These are phyloP conservation scores for Saturnispora besseyi DNA, from an alignment of 805 yeast genomes.

Conservation along the genomic window DNA sequence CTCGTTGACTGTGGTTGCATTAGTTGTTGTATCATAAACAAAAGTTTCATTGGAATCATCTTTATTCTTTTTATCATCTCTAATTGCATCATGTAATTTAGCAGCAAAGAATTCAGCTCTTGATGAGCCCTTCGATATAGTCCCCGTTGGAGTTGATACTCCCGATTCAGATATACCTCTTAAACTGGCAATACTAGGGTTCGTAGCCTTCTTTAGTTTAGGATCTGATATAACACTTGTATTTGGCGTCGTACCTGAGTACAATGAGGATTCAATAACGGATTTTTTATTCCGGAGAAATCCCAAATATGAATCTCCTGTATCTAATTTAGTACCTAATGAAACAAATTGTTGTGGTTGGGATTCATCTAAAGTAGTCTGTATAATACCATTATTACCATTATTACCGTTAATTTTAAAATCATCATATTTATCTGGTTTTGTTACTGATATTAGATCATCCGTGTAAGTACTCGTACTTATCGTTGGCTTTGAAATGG, in stretches of 20 bases:
- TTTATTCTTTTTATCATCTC: constrained; percentile 58
- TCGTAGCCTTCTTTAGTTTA: constrained; percentile 14
- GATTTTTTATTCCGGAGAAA: constrained; percentile 5
- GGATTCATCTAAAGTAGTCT: not conserved
- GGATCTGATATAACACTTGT: constrained; percentile 5
- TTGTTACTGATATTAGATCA: not conserved
- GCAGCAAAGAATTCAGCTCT: constrained; percentile 94
- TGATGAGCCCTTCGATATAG: constrained; percentile 42
- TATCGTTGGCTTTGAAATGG: not conserved
- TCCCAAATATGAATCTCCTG: constrained; percentile 6
- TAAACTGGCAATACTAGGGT: constrained; percentile 22
- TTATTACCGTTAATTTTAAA: not conserved
- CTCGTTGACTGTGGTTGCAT: constrained; percentile 17
- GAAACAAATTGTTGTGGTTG: not conserved
- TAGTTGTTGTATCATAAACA: constrained; percentile 63
- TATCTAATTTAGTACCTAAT: not conserved
- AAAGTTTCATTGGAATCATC: constrained; percentile 92
- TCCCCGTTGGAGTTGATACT: constrained; percentile 24
- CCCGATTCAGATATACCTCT: constrained; percentile 18
- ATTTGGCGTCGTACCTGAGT: not conserved
- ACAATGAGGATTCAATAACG: not conserved
- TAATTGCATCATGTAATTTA: constrained; percentile 86
- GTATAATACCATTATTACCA: not conserved
- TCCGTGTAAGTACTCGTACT: not conserved
- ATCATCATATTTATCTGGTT: not conserved